A percentile compares a stretch with the other conserved stretches of the same genome.
Evolutionary conservation across 2,329 filamentous ascomycete species (phyloP).

Genomic region (Sporothrix curviconia): DNA sequence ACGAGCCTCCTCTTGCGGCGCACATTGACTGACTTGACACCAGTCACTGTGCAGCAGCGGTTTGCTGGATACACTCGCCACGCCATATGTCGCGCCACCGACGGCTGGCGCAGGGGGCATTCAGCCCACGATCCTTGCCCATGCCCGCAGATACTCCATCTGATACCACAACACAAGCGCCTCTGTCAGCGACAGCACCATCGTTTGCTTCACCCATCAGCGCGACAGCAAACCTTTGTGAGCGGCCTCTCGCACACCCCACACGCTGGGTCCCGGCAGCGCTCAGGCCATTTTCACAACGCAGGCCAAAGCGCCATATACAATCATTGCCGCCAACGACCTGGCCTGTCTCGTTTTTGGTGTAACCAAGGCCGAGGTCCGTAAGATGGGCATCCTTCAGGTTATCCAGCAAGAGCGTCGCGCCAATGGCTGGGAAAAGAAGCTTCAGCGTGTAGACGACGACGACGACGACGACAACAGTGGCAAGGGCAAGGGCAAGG

Average conservation of each 20-base stretch:
- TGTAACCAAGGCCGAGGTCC: slow-evolving; percentile 92
- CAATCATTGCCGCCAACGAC: slow-evolving; percentile 92
- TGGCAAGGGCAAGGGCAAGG: slow-evolving; percentile 29
- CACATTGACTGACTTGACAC: slow-evolving; percentile 77
- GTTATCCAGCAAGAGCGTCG: slow-evolving; percentile 86
- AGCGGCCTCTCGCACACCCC: slow-evolving; percentile 75
- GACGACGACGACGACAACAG: slow-evolving; percentile 36
- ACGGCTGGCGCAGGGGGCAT: not conserved
- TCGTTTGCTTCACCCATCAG: slow-evolving; percentile 33
- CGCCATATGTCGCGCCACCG: slow-evolving; percentile 57
- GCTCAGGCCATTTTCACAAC: slow-evolving; percentile 97
- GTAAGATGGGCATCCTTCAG: slow-evolving; percentile 90
- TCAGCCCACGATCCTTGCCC: slow-evolving; percentile 6
- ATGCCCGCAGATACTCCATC: not conserved
- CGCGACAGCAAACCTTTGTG: slow-evolving; percentile 43
- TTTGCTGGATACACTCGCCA: slow-evolving; percentile 76
- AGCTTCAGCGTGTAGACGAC: slow-evolving; percentile 59
- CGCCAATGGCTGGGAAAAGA: slow-evolving; percentile 83
- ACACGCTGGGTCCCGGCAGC: slow-evolving; percentile 85
- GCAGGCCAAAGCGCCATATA: slow-evolving; percentile 85
- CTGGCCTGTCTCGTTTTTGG: slow-evolving; percentile 96
- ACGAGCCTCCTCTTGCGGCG: slow-evolving; percentile 62
- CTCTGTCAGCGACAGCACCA: slow-evolving; percentile 21
- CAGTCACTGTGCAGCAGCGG: slow-evolving; percentile 71
- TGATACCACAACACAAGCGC: not conserved